Conservation (phyloP, 257 asterid species). For the Scutellaria minor region DNA sequence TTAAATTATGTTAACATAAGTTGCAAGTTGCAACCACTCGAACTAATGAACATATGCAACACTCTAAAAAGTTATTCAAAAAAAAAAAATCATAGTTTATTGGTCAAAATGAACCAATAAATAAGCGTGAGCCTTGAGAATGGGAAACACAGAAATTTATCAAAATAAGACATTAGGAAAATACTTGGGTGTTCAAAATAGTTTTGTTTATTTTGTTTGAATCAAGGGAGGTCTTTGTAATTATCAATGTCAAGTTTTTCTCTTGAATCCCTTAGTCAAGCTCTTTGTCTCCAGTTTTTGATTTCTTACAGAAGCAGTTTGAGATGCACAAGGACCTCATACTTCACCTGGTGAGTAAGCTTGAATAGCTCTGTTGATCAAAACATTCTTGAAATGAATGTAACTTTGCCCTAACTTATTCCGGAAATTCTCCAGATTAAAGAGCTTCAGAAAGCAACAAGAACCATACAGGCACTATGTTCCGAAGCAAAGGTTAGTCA, state of each 20-base stretch:
- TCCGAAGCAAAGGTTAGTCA: slow-evolving; percentile 85
- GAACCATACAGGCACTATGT: slow-evolving; percentile 81
- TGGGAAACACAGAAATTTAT: too few species aligned
- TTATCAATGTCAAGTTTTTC: slow-evolving; percentile 18
- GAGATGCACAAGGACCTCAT: slow-evolving; percentile 66
- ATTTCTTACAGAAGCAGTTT: slow-evolving; percentile 70
- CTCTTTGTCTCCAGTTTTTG: slow-evolving; percentile 62
- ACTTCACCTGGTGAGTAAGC: slow-evolving; percentile 67
- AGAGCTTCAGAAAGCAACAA: slow-evolving; percentile 91
- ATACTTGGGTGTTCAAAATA: neutral
- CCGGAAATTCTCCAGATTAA: slow-evolving; percentile 52
- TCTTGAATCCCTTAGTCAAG: slow-evolving; percentile 22
- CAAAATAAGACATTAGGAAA: neutral
- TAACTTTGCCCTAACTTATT: slow-evolving; percentile 25
- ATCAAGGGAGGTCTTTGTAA: slow-evolving; percentile 2
- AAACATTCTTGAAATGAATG: slow-evolving; percentile 7
- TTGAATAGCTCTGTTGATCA: slow-evolving; percentile 27
- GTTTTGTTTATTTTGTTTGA: neutral
- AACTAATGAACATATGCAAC: neutral
- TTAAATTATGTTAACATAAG: too few species aligned
- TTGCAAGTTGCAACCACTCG: neutral
- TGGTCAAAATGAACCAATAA: neutral
- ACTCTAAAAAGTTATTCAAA: neutral
- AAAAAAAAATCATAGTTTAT: neutral
- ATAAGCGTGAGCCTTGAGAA: too few species aligned